These are phyloP conservation scores for Euphorbia corollata DNA, from an alignment of 441 rosid genomes.

Conservation along the genomic window DNA sequence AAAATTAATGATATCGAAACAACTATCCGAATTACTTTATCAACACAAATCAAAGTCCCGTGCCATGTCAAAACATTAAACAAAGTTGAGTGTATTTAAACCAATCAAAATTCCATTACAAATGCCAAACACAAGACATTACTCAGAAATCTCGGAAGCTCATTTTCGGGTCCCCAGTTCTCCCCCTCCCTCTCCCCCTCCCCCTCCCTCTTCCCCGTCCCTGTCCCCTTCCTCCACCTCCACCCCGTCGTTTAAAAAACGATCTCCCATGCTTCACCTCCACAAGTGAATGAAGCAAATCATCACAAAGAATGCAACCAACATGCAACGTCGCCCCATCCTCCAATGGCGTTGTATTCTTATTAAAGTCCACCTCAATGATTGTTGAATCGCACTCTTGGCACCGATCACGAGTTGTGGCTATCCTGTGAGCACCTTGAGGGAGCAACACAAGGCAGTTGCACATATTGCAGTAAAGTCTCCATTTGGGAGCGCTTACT, in stretches of 20 bases:
- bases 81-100: too few species aligned
- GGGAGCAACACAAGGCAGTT: conserved; percentile 82
- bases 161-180: conserved; percentile 62
- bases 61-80: too few species aligned
- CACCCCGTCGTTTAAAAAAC: conserved; percentile 47
- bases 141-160: conserved; percentile 64
- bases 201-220: conserved; percentile 51
- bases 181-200: conserved; percentile 40
- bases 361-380: conserved; percentile 82
- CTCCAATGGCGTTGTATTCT: conserved; percentile 77
- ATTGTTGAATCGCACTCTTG: conserved; percentile 68
- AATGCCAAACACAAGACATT: background rate
- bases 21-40: too few species aligned
- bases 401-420: conserved; percentile 56
- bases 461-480: conserved; percentile 86
- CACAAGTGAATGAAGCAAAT: conserved; percentile 78
- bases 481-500: conserved; percentile 83
- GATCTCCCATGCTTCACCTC: conserved; percentile 84
- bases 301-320: conserved; percentile 88
- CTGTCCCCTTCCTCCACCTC: conserved; percentile 41
- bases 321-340: conserved; percentile 68
- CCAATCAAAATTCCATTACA: too few species aligned
- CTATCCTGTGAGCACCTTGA: conserved; percentile 77
- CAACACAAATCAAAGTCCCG: too few species aligned
- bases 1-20: too few species aligned